Evolutionary conservation across 2,329 filamentous ascomycete genomes (phyloP).

Genomic region (Biscogniauxia marginata): DNA sequence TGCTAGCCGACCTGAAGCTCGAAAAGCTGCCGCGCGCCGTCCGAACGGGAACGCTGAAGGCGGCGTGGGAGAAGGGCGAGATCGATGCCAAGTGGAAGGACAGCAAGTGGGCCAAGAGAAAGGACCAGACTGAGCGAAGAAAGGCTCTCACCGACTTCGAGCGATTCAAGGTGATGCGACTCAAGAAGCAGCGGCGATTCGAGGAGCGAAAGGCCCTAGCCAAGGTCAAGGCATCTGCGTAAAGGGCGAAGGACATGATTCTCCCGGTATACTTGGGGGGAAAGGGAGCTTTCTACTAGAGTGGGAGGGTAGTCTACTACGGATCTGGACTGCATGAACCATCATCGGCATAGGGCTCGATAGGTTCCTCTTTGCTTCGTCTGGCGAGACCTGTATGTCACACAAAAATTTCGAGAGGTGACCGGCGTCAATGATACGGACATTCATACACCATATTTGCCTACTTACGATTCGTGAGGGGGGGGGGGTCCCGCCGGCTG

Average conservation of each 20-base stretch:
- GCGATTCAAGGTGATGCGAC: constrained; percentile 98
- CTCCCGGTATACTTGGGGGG: constrained; percentile 33
- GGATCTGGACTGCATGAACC: constrained; percentile 44
- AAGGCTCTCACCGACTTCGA: constrained; percentile 96
- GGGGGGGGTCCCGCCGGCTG: neutral
- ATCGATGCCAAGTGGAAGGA: constrained; percentile 92
- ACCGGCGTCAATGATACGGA: constrained; percentile 66
- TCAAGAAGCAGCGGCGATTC: constrained; percentile 99
- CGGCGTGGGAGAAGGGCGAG: constrained; percentile 85
- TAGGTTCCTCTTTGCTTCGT: constrained; percentile 52
- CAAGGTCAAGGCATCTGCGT: constrained; percentile 84
- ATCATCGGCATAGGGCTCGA: constrained; percentile 46
- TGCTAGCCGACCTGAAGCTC: constrained; percentile 88
- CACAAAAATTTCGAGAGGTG: constrained; percentile 51
- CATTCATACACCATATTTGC: constrained; percentile 44
- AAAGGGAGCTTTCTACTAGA: constrained; percentile 15
- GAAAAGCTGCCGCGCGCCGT: constrained; percentile 80
- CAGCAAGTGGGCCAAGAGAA: constrained; percentile 93
- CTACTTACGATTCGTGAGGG: neutral
- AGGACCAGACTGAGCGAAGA: constrained; percentile 80
- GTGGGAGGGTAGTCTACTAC: constrained; percentile 20
- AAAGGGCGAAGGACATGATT: constrained; percentile 49
- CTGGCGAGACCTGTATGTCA: constrained; percentile 65
- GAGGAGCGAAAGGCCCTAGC: constrained; percentile 95
- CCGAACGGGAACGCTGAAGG: constrained; percentile 79